Evolutionary conservation across 2,329 filamentous ascomycete genomes (phyloP).

Genomic region (Hawksworthiomyces lignivorus): DNA sequence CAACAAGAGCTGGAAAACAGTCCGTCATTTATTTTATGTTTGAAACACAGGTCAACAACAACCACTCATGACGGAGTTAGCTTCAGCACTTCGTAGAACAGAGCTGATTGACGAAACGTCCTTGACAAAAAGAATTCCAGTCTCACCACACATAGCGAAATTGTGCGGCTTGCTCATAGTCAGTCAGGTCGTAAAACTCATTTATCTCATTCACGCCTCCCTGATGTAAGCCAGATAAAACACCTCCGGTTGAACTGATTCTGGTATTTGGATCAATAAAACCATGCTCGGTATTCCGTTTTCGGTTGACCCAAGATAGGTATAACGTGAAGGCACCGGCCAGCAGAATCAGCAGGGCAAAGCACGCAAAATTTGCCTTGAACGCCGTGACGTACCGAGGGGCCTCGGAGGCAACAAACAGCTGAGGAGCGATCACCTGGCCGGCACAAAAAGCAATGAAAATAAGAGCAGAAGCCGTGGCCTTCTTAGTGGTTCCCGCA

Average conservation of each 20-base stretch:
- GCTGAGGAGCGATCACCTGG: conserved; percentile 48
- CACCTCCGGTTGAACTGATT: no score
- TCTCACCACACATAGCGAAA: conserved; percentile 19
- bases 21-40: no score
- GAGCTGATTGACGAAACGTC: no score
- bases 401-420: conserved; percentile 48
- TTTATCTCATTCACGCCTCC: not conserved
- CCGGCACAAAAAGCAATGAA: conserved; percentile 43
- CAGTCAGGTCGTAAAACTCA: conserved; percentile 20
- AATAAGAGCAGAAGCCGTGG: conserved; percentile 46
- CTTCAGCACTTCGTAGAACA: no score
- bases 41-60: no score
- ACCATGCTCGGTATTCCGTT: conserved; percentile 40
- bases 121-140: no score
- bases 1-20: no score
- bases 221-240: not conserved
- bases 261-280: no score
- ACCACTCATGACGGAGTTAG: no score
- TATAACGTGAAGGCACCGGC: conserved; percentile 43
- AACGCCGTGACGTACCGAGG: conserved; percentile 57
- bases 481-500: conserved; percentile 48
- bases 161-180: conserved; percentile 17
- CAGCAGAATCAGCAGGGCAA: conserved; percentile 36
- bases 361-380: conserved; percentile 37
- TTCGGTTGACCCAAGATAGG: conserved; percentile 43